phyloP scores from a whole-genome alignment of 2,329 filamentous ascomycete genomes.

The Capronia americana region DNA sequence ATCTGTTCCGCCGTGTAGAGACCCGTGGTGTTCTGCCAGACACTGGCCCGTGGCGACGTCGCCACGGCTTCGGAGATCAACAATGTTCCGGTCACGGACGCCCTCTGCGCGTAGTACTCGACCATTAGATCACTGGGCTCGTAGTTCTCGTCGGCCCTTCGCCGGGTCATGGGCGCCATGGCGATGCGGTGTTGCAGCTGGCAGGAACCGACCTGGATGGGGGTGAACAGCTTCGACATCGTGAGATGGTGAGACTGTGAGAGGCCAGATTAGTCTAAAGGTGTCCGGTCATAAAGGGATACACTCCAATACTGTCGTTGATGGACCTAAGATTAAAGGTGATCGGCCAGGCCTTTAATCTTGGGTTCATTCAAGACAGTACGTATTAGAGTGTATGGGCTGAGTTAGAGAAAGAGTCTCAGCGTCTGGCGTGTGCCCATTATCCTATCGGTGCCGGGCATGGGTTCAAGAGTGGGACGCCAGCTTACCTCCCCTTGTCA shows the following conservation, averaged over 20 bases:
- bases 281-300: background rate
- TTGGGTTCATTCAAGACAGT: background rate
- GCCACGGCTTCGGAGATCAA: constrained; percentile 42
- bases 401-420: background rate
- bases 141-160: constrained; percentile 53
- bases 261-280: background rate
- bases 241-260: background rate
- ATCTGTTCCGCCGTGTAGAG: constrained; percentile 48
- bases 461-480: background rate
- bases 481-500: background rate
- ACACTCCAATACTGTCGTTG: background rate
- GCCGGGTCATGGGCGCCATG: constrained; percentile 60
- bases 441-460: background rate
- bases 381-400: background rate
- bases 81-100: constrained; percentile 45
- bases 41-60: constrained; percentile 1
- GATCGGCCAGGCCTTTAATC: background rate
- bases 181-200: constrained; percentile 54
- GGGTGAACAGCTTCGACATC: constrained; percentile 17
- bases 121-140: constrained; percentile 45
- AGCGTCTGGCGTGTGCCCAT: background rate
- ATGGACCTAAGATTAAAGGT: background rate
- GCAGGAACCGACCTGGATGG: constrained; percentile 13
- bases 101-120: constrained; percentile 52
- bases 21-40: constrained; percentile 26